Evolutionary conservation across 2,329 filamentous ascomycete species (phyloP).

Genomic region (Ophiostoma ips): DNA sequence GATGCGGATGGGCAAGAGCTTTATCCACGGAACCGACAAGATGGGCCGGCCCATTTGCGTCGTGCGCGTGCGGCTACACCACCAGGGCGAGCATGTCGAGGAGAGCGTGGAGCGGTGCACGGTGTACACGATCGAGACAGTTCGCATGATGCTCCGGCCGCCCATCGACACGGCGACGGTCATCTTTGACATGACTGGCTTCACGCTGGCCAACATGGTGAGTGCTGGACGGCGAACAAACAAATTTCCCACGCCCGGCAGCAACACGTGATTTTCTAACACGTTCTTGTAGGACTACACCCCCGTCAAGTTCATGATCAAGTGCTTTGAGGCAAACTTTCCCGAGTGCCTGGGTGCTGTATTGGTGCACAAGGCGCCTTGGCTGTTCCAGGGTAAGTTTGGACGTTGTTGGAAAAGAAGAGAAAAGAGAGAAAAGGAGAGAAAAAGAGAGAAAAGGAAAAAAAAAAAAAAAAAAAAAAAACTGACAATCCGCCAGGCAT

Average conservation of each 20-base stretch:
- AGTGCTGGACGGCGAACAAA: conserved; percentile 13
- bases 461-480: too few species aligned
- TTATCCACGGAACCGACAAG: conserved; percentile 76
- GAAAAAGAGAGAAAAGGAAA: too few species aligned
- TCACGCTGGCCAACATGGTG: conserved; percentile 89
- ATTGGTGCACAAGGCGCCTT: conserved; percentile 89
- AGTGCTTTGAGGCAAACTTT: conserved; percentile 98
- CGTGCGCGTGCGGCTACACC: conserved; percentile 71
- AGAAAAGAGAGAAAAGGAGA: too few species aligned
- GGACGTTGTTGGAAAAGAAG: too few species aligned
- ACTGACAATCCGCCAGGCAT: conserved; percentile 47
- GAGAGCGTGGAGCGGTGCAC: conserved; percentile 78
- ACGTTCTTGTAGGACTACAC: conserved; percentile 57
- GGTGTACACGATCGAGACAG: conserved; percentile 87
- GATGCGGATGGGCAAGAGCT: conserved; percentile 83
- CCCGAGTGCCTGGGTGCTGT: conserved; percentile 83
- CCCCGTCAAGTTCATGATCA: conserved; percentile 98
- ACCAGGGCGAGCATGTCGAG: conserved; percentile 67
- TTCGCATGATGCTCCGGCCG: conserved; percentile 64
- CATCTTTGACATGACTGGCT: conserved; percentile 24
- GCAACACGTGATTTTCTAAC: not conserved
- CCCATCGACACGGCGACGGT: conserved; percentile 72
- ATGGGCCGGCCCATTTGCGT: conserved; percentile 74
- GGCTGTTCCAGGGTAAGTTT: conserved; percentile 93
- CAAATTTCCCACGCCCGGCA: too few species aligned